Evolutionary conservation across 2,329 filamentous ascomycete species (phyloP), one percentile per base, ranked within the genome.

Genomic region (Ilyonectria mors-panacis): DNA sequence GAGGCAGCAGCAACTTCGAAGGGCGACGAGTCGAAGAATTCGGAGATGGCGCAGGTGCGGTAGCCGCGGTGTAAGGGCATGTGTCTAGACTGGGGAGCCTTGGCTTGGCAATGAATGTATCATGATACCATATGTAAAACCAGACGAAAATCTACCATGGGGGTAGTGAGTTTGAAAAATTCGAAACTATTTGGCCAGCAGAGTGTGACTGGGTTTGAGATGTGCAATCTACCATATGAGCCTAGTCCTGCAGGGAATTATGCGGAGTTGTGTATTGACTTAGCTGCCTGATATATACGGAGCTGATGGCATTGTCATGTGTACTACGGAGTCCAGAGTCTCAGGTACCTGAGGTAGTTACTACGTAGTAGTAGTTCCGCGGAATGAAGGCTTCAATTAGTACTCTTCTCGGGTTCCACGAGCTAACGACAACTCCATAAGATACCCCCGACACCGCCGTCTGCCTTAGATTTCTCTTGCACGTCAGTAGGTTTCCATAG

Each of bases 1-100:
- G 91, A 94, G 77, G 91, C 91, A 13, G 81, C 83, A n/a, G 77
- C 74, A 15, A 78, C 75, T 66, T 68, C 74, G 13, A 75, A 73
- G 67, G 78, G 80, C 54, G 65, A 71, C 13, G 75, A 75, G 68
- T 63, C n/a, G 10, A 76, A 73, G 67, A 79, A 81, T 56, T 63
- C 70, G 10, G 76, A 75, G 69, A 66, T 74, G 63, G 78, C 78
- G 65, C 75, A 78, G 37, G 73, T 70, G 44, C 67, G 65, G 79
- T 80, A 45, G 53, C 6, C 39, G 53, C n/a, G 35, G 48, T 30
- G 45, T 30, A 48, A 30, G 37, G 15, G 6, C 37, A 39, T 45
- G 12, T 56, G 39, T 39, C 50, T 57, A 39, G 6, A 37, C 28
- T 59, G 37, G 44, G 56, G 66, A 58, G 63, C 56, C 62, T 66